Conservation (phyloP, 495 filamentous ascomycete species). For the Xylaria longipes region DNA sequence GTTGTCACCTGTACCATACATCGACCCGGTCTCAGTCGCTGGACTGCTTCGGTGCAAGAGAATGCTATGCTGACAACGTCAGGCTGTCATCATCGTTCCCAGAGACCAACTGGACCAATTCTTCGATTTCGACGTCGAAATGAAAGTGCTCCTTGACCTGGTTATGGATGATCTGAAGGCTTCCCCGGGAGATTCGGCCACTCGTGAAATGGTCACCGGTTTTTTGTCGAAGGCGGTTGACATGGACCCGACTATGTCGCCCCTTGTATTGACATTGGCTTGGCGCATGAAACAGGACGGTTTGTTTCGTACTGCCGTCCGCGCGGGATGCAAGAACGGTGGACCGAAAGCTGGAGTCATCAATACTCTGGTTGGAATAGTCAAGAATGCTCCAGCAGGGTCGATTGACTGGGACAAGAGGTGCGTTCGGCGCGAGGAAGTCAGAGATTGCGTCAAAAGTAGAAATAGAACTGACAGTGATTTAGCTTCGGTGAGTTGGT, state of each 20-base stretch:
- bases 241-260: neutral
- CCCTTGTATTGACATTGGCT: too few relatives aligned
- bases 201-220: neutral
- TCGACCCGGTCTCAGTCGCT: neutral
- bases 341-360: neutral
- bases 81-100: neutral
- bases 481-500: neutral
- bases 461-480: neutral
- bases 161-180: neutral
- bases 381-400: neutral
- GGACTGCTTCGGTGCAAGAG: neutral
- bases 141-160: neutral
- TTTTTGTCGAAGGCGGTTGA: neutral
- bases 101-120: constrained; percentile 8
- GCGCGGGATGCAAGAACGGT: neutral
- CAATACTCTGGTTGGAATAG: neutral
- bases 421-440: neutral
- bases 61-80: neutral
- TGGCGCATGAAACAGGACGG: too few relatives aligned
- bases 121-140: neutral
- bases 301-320: neutral
- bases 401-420: neutral
- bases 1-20: neutral
- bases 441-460: neutral
- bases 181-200: neutral